These are phyloP conservation scores for Venturia nashicola DNA, from an alignment of 2,329 filamentous ascomycete species.

Conservation along the genomic window DNA sequence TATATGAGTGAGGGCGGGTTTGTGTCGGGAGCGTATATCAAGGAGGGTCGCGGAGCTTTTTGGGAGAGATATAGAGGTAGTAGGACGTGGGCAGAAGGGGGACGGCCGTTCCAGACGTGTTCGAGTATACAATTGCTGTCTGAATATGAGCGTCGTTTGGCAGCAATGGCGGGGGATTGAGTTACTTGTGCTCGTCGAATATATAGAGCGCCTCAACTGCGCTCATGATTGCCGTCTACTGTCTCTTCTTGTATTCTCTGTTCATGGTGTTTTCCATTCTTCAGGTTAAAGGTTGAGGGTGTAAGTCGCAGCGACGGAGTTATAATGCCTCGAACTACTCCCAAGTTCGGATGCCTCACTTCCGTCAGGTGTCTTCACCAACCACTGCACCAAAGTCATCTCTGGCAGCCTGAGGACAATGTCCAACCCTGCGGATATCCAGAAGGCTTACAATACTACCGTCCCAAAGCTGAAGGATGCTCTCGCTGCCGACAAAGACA, in stretches of 20 bases:
- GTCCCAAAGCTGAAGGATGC: constrained; percentile 32
- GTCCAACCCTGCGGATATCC: background rate
- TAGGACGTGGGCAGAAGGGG: constrained; percentile 62
- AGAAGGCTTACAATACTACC: constrained; percentile 8
- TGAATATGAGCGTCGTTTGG: background rate
- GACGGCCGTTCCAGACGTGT: constrained; percentile 75
- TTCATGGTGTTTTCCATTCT: background rate
- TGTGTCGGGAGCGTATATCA: constrained; percentile 73
- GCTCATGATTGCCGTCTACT: constrained; percentile 32
- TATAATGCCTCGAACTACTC: too few species aligned
- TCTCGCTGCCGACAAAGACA: constrained; percentile 28
- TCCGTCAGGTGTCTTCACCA: constrained; percentile 3
- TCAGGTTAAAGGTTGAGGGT: background rate
- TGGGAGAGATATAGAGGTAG: constrained; percentile 81
- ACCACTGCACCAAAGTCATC: background rate
- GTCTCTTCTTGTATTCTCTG: background rate
- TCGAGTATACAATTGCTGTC: constrained; percentile 70
- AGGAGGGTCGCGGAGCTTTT: constrained; percentile 65
- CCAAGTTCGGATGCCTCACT: constrained; percentile 12
- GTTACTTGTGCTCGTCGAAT: constrained; percentile 86
- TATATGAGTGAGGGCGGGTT: constrained; percentile 82
- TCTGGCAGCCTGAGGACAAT: background rate
- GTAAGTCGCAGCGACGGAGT: background rate
- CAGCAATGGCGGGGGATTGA: constrained; percentile 9
- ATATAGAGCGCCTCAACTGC: constrained; percentile 93